Percentiles rank a stretch among this genome's conserved stretches.
These are phyloP conservation scores for Aspergillus avenaceus DNA, from an alignment of 495 filamentous ascomycete genomes.

Conservation along the genomic window DNA sequence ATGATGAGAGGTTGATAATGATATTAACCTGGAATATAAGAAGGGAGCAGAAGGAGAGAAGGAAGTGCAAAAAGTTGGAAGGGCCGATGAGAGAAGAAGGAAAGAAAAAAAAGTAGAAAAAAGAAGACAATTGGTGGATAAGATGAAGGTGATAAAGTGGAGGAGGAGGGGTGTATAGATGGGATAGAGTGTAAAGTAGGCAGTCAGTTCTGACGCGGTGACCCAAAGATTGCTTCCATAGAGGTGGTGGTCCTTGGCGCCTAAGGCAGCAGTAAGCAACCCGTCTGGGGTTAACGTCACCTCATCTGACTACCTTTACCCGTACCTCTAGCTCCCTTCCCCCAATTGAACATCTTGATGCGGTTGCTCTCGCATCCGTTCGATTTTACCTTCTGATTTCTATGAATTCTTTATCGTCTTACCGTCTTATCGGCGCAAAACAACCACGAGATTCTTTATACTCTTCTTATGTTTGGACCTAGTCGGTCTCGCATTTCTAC, in stretches of 20 bases:
- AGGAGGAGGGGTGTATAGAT: conserved; percentile 4
- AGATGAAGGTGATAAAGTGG: conserved; percentile 6
- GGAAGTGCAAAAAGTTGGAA: no score
- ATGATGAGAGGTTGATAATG: conserved; percentile 48
- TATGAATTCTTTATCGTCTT: neutral
- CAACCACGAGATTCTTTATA: neutral
- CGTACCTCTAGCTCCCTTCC: neutral
- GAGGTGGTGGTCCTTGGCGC: conserved; percentile 19
- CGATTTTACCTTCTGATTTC: no score
- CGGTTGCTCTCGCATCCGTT: no score
- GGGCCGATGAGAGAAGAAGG: no score
- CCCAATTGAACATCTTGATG: no score
- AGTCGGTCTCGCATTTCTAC: conserved; percentile 23
- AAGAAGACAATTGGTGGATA: neutral
- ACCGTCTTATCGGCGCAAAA: no score
- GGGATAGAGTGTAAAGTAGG: neutral
- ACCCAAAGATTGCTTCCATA: neutral
- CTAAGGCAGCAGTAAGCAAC: conserved; percentile 37
- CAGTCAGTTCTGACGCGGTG: neutral
- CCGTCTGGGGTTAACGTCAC: conserved; percentile 29
- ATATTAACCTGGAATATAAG: neutral
- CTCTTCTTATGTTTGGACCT: conserved; percentile 1
- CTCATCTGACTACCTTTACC: conserved; percentile 2
- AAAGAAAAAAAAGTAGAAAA: conserved; percentile 3
- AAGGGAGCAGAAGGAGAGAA: neutral